Conservation (phyloP, 2,329 filamentous ascomycete genomes). For the Hypoxylon sp. region DNA sequence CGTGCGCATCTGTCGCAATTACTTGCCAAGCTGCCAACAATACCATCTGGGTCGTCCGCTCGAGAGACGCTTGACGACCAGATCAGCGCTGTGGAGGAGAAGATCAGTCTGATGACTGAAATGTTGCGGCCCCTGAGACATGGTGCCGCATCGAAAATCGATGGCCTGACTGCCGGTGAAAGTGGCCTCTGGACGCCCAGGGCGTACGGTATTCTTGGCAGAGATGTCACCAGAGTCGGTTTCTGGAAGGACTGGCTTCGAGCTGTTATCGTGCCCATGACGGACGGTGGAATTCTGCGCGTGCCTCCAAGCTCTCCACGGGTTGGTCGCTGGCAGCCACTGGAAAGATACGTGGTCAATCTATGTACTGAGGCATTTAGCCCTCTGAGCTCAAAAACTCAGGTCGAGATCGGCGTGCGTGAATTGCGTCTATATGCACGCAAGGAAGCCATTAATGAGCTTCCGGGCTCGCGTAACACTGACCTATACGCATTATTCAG, state of each 20-base stretch:
- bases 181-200: constrained; percentile 96
- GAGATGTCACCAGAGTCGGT: constrained; percentile 83
- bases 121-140: constrained; percentile 92
- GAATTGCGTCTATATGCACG: constrained; percentile 93
- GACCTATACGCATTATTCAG: constrained; percentile 95
- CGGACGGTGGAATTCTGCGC: constrained; percentile 84
- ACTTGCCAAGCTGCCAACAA: constrained; percentile 83
- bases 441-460: constrained; percentile 92
- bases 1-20: constrained; percentile 91
- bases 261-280: constrained; percentile 96
- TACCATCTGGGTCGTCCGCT: constrained; percentile 83
- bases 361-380: constrained; percentile 95
- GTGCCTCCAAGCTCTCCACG: constrained; percentile 91
- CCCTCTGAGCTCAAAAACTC: constrained; percentile 92
- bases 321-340: constrained; percentile 93
- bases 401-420: constrained; percentile 91
- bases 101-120: constrained; percentile 97
- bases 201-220: constrained; percentile 91
- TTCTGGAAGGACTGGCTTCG: constrained; percentile 99
- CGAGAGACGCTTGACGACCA: constrained; percentile 91
- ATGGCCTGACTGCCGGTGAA: constrained; percentile 94
- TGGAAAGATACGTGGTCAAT: constrained; percentile 97
- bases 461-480: constrained; percentile 90
- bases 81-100: constrained; percentile 96
- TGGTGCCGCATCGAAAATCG: constrained; percentile 95